phyloP scores from a whole-genome alignment of 306 rosid genomes.

The Alnus rubra region DNA sequence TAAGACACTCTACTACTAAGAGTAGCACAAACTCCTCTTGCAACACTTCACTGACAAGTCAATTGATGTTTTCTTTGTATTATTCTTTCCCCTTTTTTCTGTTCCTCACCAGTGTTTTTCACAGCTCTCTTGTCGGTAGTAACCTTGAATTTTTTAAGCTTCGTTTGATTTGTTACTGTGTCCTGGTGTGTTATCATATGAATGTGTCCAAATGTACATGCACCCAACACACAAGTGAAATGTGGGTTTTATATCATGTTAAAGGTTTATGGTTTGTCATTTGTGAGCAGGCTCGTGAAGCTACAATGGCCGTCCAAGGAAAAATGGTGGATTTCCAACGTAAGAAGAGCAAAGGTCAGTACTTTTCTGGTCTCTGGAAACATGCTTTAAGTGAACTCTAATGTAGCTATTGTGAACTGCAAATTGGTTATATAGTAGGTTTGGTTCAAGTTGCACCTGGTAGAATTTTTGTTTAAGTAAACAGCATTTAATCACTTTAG shows the following conservation, averaged over 20 bases:
- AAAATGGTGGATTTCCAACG: constrained; percentile 94
- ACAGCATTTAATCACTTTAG: not conserved
- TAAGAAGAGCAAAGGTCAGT: constrained; percentile 89
- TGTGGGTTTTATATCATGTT: not conserved
- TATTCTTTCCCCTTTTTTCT: not conserved
- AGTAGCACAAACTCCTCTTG: not conserved
- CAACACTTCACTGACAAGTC: not conserved
- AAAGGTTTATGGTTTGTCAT: constrained; percentile 15
- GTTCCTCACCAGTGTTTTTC: not conserved
- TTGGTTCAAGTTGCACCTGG: not conserved
- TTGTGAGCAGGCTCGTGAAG: constrained; percentile 87
- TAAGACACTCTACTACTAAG: not conserved
- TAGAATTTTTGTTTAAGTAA: not conserved
- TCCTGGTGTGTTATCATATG: not conserved
- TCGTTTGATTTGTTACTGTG: not conserved
- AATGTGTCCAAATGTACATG: not conserved
- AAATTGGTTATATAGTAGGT: not conserved
- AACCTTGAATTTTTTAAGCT: not conserved
- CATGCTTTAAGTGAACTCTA: not conserved
- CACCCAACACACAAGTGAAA: not conserved
- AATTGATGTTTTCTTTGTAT: not conserved
- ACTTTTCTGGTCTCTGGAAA: not conserved
- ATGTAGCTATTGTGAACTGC: not conserved
- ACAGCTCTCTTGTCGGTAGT: not conserved
- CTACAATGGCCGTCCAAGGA: constrained; percentile 83